These are phyloP conservation scores for Kandelia obovata DNA, from an alignment of 345 rosid genomes.

Conservation along the genomic window DNA sequence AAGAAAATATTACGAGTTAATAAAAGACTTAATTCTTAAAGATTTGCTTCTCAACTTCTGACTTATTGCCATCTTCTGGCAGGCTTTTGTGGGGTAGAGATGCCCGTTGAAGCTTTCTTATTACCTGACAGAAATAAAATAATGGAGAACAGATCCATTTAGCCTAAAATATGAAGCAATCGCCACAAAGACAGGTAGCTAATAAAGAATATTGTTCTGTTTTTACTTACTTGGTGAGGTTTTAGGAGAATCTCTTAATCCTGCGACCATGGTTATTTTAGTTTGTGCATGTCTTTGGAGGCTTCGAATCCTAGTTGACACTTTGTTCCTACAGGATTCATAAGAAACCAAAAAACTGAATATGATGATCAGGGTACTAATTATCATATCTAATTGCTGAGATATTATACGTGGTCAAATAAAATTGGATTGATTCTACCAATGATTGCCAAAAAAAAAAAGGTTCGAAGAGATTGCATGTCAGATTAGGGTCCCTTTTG, in stretches of 20 bases:
- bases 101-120: slow-evolving; percentile 27
- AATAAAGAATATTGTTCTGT: neutral
- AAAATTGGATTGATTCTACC: too few relatives aligned
- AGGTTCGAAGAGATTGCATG: too few relatives aligned
- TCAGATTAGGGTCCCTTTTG: too few relatives aligned
- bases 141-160: too few relatives aligned
- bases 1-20: neutral
- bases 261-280: slow-evolving; percentile 14
- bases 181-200: neutral
- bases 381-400: too few relatives aligned
- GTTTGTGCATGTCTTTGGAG: slow-evolving; percentile 31
- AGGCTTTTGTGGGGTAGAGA: slow-evolving; percentile 37
- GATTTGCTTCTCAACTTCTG: neutral
- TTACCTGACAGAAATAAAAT: slow-evolving; percentile 29
- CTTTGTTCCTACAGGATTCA: slow-evolving; percentile 25
- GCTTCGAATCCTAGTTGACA: slow-evolving; percentile 21
- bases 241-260: slow-evolving; percentile 20
- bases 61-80: slow-evolving; percentile 45
- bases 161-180: too few relatives aligned
- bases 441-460: too few relatives aligned
- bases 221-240: slow-evolving; percentile 36
- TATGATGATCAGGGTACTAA: neutral
- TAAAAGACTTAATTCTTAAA: neutral
- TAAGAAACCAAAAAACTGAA: neutral
- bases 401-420: neutral